phyloP scores from a whole-genome alignment of 768 basidiomycete genomes.

The Sarcomyxa edulis region DNA sequence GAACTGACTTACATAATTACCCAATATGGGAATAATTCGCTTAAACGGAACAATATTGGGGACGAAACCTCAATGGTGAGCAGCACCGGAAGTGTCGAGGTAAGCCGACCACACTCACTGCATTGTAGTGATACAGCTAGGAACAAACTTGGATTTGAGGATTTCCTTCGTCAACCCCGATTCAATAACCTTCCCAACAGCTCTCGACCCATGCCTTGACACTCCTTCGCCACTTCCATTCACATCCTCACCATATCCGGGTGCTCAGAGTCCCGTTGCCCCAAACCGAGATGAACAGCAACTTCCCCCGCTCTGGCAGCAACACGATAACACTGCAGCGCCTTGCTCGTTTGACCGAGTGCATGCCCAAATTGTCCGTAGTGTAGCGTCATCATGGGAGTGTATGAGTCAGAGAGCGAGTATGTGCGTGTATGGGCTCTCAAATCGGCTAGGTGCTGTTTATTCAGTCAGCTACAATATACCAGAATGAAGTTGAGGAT shows the following conservation, averaged over 20 bases:
- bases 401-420: constrained; percentile 49
- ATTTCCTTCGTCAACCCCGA: constrained; percentile 53
- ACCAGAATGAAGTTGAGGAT: constrained; percentile 10
- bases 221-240: constrained; percentile 34
- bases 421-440: constrained; percentile 61
- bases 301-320: constrained; percentile 51
- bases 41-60: no score
- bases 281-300: constrained; percentile 43
- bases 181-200: constrained; percentile 49
- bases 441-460: constrained; percentile 37
- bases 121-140: constrained; percentile 19
- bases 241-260: constrained; percentile 27
- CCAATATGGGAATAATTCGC: no score
- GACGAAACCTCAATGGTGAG: constrained; percentile 10
- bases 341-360: constrained; percentile 44
- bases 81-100: constrained; percentile 17
- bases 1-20: no score
- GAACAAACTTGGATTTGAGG: constrained; percentile 52
- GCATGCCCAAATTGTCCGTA: constrained; percentile 75
- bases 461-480: not conserved
- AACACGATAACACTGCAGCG: constrained; percentile 54
- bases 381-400: constrained; percentile 60
- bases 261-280: constrained; percentile 11
- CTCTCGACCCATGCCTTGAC: constrained; percentile 47
- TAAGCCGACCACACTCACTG: constrained; percentile 40